Evolutionary conservation across 768 basidiomycete species (phyloP).

Genomic region (Hypholoma fasciculare): DNA sequence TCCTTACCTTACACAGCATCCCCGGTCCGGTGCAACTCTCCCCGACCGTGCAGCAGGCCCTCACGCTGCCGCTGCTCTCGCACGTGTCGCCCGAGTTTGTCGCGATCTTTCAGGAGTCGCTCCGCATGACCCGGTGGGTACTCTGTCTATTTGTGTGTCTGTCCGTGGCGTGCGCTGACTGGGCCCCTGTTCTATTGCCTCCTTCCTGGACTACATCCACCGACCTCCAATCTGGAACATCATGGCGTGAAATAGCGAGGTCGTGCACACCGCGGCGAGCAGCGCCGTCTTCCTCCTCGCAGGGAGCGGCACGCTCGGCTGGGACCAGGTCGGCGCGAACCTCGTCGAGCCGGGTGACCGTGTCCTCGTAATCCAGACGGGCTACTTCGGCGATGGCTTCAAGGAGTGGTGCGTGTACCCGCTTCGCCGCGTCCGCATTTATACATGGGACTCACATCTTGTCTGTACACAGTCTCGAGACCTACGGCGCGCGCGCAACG

Average conservation of each 20-base stretch:
- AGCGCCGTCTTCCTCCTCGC: conserved; percentile 80
- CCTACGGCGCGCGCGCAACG: conserved; percentile 81
- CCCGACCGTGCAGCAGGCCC: conserved; percentile 71
- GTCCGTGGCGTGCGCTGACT: background rate
- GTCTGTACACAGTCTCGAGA: conserved; percentile 49
- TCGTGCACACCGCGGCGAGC: conserved; percentile 56
- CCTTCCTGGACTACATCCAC: background rate
- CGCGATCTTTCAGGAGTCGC: conserved; percentile 74
- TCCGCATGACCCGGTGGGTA: conserved; percentile 66
- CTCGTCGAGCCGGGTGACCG: conserved; percentile 72
- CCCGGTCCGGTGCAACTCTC: conserved; percentile 54
- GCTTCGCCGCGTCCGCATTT: background rate
- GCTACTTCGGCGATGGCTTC: conserved; percentile 90
- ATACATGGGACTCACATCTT: background rate
- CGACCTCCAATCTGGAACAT: background rate
- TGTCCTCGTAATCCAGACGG: conserved; percentile 78
- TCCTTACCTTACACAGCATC: conserved; percentile 32
- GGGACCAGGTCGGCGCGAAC: conserved; percentile 90
- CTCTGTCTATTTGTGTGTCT: background rate
- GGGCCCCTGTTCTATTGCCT: background rate
- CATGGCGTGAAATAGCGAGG: conserved; percentile 42
- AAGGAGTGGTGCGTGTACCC: conserved; percentile 61
- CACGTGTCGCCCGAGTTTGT: conserved; percentile 86
- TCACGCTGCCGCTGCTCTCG: conserved; percentile 78
- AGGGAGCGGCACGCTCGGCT: conserved; percentile 88